Evolutionary conservation across 257 asterid genomes (phyloP).

Genomic region (Salvia splendens): DNA sequence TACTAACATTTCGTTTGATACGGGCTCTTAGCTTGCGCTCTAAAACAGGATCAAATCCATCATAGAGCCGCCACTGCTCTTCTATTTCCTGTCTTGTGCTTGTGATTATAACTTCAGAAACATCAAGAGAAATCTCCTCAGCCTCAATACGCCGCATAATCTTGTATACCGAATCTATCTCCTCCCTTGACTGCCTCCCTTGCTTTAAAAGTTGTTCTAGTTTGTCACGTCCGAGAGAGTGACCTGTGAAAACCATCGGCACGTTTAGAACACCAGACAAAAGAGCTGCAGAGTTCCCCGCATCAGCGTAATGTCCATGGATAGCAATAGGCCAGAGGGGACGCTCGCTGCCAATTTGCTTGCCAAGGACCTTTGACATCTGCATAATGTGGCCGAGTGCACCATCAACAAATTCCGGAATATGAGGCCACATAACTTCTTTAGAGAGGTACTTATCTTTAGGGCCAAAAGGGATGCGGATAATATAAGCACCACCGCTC

Average conservation of each 20-base stretch:
- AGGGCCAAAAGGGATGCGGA: slow-evolving; percentile 78
- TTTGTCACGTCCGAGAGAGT: slow-evolving; percentile 79
- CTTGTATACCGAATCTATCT: slow-evolving; percentile 66
- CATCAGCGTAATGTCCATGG: slow-evolving; percentile 83
- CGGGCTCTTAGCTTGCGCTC: slow-evolving; percentile 79
- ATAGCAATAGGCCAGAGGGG: slow-evolving; percentile 81
- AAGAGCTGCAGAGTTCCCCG: slow-evolving; percentile 76
- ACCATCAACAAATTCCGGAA: slow-evolving; percentile 78
- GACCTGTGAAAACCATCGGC: slow-evolving; percentile 78
- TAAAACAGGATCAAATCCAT: slow-evolving; percentile 74
- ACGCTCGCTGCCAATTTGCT: slow-evolving; percentile 59
- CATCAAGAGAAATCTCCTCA: slow-evolving; percentile 74
- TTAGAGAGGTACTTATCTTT: slow-evolving; percentile 70
- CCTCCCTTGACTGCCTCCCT: slow-evolving; percentile 75
- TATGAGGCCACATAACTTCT: slow-evolving; percentile 76
- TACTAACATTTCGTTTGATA: slow-evolving; percentile 59
- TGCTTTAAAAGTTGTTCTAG: slow-evolving; percentile 77
- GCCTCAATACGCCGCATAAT: slow-evolving; percentile 88
- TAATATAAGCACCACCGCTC: slow-evolving; percentile 76
- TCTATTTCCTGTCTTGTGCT: slow-evolving; percentile 83
- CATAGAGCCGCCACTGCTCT: slow-evolving; percentile 82
- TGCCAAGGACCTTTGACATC: slow-evolving; percentile 75
- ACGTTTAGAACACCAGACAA: slow-evolving; percentile 73
- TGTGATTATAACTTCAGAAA: slow-evolving; percentile 69
- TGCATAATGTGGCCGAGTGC: slow-evolving; percentile 65